Evolutionary conservation across 2,329 filamentous ascomycete genomes (phyloP).

Genomic region (Celoporthe dispersa): DNA sequence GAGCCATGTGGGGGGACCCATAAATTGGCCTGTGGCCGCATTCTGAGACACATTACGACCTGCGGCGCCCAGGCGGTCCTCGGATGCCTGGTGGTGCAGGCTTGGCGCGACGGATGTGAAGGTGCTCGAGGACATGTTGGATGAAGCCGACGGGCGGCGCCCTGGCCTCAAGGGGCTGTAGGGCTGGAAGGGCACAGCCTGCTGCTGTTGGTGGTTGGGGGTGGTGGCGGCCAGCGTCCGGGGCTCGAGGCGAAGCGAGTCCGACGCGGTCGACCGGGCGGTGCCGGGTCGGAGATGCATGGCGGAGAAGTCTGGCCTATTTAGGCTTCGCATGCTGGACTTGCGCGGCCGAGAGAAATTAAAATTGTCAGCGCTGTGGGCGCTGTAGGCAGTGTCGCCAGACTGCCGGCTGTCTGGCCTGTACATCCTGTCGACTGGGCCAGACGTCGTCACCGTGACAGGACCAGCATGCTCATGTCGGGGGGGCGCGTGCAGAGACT

Average conservation of each 20-base stretch:
- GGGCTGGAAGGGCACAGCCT: slow-evolving; percentile 15
- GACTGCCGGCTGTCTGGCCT: slow-evolving; percentile 38
- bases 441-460: slow-evolving; percentile 28
- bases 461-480: slow-evolving; percentile 31
- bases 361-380: slow-evolving; percentile 43
- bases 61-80: slow-evolving; percentile 25
- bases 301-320: slow-evolving; percentile 22
- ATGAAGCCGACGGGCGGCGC: slow-evolving; percentile 24
- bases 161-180: slow-evolving; percentile 14
- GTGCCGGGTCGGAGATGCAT: slow-evolving; percentile 27
- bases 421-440: slow-evolving; percentile 35
- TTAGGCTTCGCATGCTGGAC: slow-evolving; percentile 50
- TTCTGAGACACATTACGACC: slow-evolving; percentile 30
- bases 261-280: slow-evolving; percentile 24
- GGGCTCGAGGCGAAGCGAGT: slow-evolving; percentile 26
- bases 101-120: slow-evolving; percentile 23
- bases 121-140: slow-evolving; percentile 27
- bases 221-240: slow-evolving; percentile 15
- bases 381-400: slow-evolving; percentile 38
- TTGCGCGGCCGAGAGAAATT: slow-evolving; percentile 67
- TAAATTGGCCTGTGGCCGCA: slow-evolving; percentile 27
- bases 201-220: neutral
- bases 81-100: slow-evolving; percentile 25
- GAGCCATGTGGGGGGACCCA: slow-evolving; percentile 29
- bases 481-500: slow-evolving; percentile 24